Conservation (phyloP, 768 basidiomycete genomes). For the Naganishia friedmannii region DNA sequence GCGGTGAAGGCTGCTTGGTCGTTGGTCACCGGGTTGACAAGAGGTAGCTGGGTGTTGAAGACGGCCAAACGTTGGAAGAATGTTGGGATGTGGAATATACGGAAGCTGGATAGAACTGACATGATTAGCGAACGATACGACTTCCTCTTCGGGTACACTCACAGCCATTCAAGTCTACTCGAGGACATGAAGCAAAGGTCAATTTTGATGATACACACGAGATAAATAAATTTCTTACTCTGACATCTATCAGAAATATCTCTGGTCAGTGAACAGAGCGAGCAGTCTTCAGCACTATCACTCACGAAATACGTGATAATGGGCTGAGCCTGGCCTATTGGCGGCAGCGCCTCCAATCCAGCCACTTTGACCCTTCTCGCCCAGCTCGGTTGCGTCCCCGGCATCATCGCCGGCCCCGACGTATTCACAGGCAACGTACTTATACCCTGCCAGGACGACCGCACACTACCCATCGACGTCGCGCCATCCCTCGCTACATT, state of each 20-base stretch:
- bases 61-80: slow-evolving; percentile 10
- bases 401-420: neutral
- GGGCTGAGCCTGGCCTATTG: slow-evolving; percentile 15
- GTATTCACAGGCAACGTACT: neutral
- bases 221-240: slow-evolving; percentile 4
- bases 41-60: slow-evolving; percentile 14
- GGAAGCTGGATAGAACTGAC: slow-evolving; percentile 5
- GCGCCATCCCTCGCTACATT: slow-evolving; percentile 6
- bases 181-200: neutral
- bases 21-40: slow-evolving; percentile 14
- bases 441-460: slow-evolving; percentile 2
- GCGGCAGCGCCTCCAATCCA: slow-evolving; percentile 11
- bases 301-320: slow-evolving; percentile 24
- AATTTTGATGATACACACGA: neutral
- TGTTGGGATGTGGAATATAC: slow-evolving; percentile 22
- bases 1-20: slow-evolving; percentile 20
- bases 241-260: neutral
- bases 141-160: neutral
- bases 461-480: neutral
- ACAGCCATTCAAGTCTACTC: slow-evolving; percentile 29
- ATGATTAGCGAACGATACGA: neutral
- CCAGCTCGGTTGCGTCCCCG: slow-evolving; percentile 1
- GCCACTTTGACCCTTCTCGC: neutral
- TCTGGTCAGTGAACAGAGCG: neutral
- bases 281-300: too few species aligned